phyloP scores from a whole-genome alignment of 2,329 filamentous ascomycete genomes.

The Monilinia polystroma region DNA sequence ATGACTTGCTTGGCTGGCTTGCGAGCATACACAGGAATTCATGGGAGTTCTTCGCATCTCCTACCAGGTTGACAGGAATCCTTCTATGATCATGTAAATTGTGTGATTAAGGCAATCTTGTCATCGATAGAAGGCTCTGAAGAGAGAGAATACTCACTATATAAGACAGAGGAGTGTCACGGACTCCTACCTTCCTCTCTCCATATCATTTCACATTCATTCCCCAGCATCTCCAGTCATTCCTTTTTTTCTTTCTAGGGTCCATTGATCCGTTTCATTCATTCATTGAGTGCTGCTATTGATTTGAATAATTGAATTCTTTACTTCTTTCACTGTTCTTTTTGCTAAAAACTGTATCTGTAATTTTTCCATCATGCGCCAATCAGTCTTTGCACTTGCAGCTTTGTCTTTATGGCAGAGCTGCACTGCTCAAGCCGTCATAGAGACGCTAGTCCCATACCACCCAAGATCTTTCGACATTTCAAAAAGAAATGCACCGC shows the following conservation, averaged over 20 bases:
- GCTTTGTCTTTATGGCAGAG: conserved; percentile 22
- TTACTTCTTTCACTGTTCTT: neutral
- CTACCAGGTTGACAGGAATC: conserved; percentile 6
- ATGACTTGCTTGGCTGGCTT: neutral
- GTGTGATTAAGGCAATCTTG: neutral
- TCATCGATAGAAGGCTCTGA: neutral
- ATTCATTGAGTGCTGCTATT: conserved; percentile 12
- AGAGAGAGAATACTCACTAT: conserved; percentile 2
- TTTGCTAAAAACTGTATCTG: neutral
- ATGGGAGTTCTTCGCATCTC: conserved; percentile 10
- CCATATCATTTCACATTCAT: conserved; percentile 21
- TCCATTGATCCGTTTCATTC: conserved; percentile 23
- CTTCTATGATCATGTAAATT: conserved; percentile 14
- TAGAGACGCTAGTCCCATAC: conserved; percentile 20
- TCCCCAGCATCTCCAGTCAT: conserved; percentile 14
- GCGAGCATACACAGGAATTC: neutral
- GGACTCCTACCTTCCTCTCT: neutral
- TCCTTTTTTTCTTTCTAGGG: conserved; percentile 17
- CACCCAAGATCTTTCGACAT: conserved; percentile 12
- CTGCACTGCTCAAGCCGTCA: conserved; percentile 5
- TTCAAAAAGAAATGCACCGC: conserved; percentile 19
- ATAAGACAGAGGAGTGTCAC: conserved; percentile 16
- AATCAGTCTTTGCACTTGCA: conserved; percentile 15
- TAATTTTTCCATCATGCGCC: conserved; percentile 18
- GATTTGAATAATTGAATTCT: conserved; percentile 1